These are phyloP conservation scores for Pycnococcus provasolii DNA, from an alignment of 139 green algal genomes.

Conservation along the genomic window DNA sequence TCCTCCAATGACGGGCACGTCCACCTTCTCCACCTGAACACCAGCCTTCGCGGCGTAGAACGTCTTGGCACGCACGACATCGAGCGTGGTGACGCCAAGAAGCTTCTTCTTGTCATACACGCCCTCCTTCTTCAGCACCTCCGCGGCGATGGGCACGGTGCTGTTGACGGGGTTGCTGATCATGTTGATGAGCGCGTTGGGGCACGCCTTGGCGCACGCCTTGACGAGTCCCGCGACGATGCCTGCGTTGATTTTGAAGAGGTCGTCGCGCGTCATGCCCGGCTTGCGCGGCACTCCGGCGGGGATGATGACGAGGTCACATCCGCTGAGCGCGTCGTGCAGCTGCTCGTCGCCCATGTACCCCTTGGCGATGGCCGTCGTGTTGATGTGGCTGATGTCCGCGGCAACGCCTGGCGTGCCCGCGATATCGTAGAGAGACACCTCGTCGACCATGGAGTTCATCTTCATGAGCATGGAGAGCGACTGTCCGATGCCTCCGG, in stretches of 20 bases:
- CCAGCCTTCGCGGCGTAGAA: constrained; percentile 78
- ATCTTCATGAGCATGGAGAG: constrained; percentile 90
- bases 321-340: constrained; percentile 47
- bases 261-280: constrained; percentile 97
- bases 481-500: constrained; percentile 83
- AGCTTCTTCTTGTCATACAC: constrained; percentile 76
- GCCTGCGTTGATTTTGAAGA: constrained; percentile 97
- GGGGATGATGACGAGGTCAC: constrained; percentile 87
- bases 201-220: constrained; percentile 75
- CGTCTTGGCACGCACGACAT: constrained; percentile 85
- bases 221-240: constrained; percentile 83
- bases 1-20: constrained; percentile 89
- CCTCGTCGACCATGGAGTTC: constrained; percentile 62
- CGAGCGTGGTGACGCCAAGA: constrained; percentile 91
- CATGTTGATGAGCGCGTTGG: constrained; percentile 53
- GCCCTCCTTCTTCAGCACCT: constrained; percentile 68
- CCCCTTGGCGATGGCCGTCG: constrained; percentile 27
- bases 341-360: constrained; percentile 67
- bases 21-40: constrained; percentile 49
- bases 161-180: constrained; percentile 88
- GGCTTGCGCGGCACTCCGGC: constrained; percentile 94
- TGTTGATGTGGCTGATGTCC: constrained; percentile 93
- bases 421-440: constrained; percentile 93
- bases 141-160: constrained; percentile 76
- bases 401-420: constrained; percentile 82